Conservation (phyloP, 2,329 filamentous ascomycete genomes). For the Arthrobotrys sinensis region DNA sequence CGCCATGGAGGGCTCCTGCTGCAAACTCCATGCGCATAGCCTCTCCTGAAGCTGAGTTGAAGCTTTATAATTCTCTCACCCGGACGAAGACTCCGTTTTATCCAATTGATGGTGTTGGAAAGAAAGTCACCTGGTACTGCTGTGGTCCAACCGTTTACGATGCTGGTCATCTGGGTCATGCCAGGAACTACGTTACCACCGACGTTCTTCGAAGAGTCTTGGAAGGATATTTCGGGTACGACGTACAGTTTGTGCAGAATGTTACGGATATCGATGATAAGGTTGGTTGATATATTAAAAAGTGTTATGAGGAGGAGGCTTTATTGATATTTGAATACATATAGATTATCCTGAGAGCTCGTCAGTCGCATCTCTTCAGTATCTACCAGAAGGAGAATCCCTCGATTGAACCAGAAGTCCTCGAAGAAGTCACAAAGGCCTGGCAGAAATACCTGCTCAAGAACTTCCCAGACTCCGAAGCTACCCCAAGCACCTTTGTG, state of each 20-base stretch:
- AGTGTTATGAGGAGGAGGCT: neutral
- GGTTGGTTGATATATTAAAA: conserved; percentile 68
- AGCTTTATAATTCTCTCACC: conserved; percentile 85
- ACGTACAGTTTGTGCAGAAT: conserved; percentile 92
- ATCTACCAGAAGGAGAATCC: conserved; percentile 82
- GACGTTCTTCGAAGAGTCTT: conserved; percentile 89
- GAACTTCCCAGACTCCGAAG: conserved; percentile 60
- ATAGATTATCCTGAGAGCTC: conserved; percentile 76
- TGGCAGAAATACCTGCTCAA: conserved; percentile 63
- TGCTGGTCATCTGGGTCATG: conserved; percentile 85
- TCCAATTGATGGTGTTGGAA: conserved; percentile 77
- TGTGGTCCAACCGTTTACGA: conserved; percentile 91
- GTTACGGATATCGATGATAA: conserved; percentile 88
- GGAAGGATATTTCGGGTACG: conserved; percentile 84
- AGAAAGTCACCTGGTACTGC: conserved; percentile 86
- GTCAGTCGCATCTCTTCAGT: conserved; percentile 83
- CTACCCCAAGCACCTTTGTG: conserved; percentile 61
- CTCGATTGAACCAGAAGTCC: conserved; percentile 67
- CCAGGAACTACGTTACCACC: conserved; percentile 89
- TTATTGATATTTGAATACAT: conserved; percentile 44
- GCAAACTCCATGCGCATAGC: conserved; percentile 70
- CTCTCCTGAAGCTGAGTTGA: conserved; percentile 69
- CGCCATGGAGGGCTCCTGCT: conserved; percentile 57
- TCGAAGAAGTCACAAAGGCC: conserved; percentile 60
- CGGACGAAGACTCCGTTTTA: conserved; percentile 81